Conservation (phyloP, 2,329 filamentous ascomycete genomes). For the Pseudogymnoascus sp. region DNA sequence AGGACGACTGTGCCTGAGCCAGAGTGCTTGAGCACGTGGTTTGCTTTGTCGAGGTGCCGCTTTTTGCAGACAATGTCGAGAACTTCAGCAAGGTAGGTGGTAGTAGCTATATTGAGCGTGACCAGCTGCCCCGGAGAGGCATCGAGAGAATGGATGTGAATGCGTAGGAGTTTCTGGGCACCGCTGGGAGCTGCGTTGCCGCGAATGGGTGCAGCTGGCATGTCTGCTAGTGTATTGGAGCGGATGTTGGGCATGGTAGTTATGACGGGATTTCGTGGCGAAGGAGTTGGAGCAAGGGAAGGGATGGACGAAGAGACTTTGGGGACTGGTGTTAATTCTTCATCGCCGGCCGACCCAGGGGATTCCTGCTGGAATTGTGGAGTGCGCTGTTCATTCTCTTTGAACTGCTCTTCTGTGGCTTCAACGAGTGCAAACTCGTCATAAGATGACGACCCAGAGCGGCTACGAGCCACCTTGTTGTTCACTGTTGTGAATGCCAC, state of each 20-base stretch:
- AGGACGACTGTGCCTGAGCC: slow-evolving; percentile 67
- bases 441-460: slow-evolving; percentile 67
- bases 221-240: slow-evolving; percentile 47
- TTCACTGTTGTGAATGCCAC: slow-evolving; percentile 66
- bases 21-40: slow-evolving; percentile 70
- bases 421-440: slow-evolving; percentile 76
- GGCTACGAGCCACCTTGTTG: slow-evolving; percentile 51
- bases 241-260: slow-evolving; percentile 48
- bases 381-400: slow-evolving; percentile 60
- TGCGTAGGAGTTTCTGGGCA: slow-evolving; percentile 60
- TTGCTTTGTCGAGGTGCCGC: slow-evolving; percentile 68
- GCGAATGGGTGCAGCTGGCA: slow-evolving; percentile 35
- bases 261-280: slow-evolving; percentile 48
- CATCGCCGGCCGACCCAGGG: slow-evolving; percentile 31
- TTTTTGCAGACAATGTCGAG: slow-evolving; percentile 71
- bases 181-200: slow-evolving; percentile 42
- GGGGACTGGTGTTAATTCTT: slow-evolving; percentile 33
- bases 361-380: slow-evolving; percentile 56
- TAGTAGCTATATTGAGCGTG: slow-evolving; percentile 67
- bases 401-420: slow-evolving; percentile 59
- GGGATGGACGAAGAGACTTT: slow-evolving; percentile 29
- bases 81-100: slow-evolving; percentile 76
- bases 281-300: slow-evolving; percentile 34
- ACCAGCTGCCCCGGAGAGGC: slow-evolving; percentile 64
- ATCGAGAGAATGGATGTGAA: slow-evolving; percentile 64